Evolutionary conservation across 179 eudicot genomes (phyloP).

Genomic region (Actinidia chinensis): DNA sequence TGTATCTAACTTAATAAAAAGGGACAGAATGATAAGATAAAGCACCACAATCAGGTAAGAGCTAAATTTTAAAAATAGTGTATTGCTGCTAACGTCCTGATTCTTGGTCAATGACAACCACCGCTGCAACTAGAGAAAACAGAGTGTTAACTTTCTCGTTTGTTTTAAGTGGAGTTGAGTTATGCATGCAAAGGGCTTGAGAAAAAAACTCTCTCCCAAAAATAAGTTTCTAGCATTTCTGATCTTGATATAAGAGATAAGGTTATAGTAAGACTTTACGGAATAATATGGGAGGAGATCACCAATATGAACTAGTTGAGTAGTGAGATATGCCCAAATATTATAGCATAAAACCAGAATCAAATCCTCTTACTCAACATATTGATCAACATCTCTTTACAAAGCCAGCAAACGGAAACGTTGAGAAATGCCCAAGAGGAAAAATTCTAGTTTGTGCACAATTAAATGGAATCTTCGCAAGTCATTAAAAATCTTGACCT

Average conservation of each 20-base stretch:
- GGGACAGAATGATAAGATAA: not conserved
- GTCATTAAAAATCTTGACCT: not conserved
- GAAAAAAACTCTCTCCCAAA: not conserved
- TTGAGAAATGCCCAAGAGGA: not conserved
- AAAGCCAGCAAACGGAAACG: not conserved
- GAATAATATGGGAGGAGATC: not conserved
- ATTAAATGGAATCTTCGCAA: conserved; percentile 4
- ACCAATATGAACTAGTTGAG: not conserved
- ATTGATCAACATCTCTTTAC: not conserved
- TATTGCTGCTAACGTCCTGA: conserved; percentile 1
- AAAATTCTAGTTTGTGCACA: not conserved
- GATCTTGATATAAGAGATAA: not conserved
- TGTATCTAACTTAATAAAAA: conserved; percentile 8
- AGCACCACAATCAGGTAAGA: not conserved
- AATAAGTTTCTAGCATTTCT: conserved; percentile 4
- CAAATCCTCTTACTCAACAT: not conserved
- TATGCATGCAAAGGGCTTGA: not conserved
- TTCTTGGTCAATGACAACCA: conserved; percentile 3
- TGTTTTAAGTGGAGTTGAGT: not conserved
- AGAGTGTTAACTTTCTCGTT: not conserved
- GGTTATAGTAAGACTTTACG: not conserved
- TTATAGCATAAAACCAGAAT: not conserved
- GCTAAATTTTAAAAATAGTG: not conserved
- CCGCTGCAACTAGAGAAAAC: conserved; percentile 2
- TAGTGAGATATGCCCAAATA: conserved; percentile 4